Conservation (phyloP, 2,329 filamentous ascomycete species). For the Didymella lethalis region DNA sequence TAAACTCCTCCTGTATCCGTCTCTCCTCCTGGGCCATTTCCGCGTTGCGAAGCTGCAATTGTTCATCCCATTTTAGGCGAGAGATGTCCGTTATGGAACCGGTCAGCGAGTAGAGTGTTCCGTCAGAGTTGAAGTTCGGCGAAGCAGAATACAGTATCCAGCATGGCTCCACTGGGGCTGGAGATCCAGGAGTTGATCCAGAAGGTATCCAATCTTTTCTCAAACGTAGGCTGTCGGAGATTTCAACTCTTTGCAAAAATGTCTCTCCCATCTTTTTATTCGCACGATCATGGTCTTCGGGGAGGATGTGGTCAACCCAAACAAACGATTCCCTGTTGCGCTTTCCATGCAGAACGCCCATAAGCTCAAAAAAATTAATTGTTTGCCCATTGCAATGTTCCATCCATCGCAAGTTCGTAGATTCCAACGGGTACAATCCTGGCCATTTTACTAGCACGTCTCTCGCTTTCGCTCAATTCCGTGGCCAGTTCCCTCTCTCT, state of each 20-base stretch:
- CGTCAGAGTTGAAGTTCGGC: slow-evolving; percentile 3
- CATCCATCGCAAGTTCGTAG: slow-evolving; percentile 15
- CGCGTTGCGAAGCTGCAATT: slow-evolving; percentile 28
- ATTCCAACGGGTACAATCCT: slow-evolving; percentile 16
- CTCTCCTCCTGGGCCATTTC: slow-evolving; percentile 22
- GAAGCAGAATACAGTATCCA: slow-evolving; percentile 19
- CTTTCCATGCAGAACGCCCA: slow-evolving; percentile 10
- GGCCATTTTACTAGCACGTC: slow-evolving; percentile 12
- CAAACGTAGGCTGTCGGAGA: slow-evolving; percentile 12
- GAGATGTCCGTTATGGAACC: slow-evolving; percentile 47
- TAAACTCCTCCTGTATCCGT: slow-evolving; percentile 36
- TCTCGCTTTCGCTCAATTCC: slow-evolving; percentile 13
- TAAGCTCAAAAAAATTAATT: slow-evolving; percentile 19
- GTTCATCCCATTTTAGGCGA: slow-evolving; percentile 45
- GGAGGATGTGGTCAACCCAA: slow-evolving; percentile 19
- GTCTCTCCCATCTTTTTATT: slow-evolving; percentile 10
- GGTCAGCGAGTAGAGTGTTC: slow-evolving; percentile 18
- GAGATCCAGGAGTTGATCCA: not conserved
- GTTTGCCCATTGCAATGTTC: slow-evolving; percentile 18
- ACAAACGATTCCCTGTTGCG: slow-evolving; percentile 1
- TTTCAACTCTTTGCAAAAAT: slow-evolving; percentile 5
- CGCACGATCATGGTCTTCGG: slow-evolving; percentile 11
- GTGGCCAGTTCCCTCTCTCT: slow-evolving; percentile 7
- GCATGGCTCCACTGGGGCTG: slow-evolving; percentile 3
- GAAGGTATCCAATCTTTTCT: slow-evolving; percentile 10